Base-by-base conservation (phyloP, 2,329 filamentous ascomycete genomes). In the Thelonectria olida region DNA sequence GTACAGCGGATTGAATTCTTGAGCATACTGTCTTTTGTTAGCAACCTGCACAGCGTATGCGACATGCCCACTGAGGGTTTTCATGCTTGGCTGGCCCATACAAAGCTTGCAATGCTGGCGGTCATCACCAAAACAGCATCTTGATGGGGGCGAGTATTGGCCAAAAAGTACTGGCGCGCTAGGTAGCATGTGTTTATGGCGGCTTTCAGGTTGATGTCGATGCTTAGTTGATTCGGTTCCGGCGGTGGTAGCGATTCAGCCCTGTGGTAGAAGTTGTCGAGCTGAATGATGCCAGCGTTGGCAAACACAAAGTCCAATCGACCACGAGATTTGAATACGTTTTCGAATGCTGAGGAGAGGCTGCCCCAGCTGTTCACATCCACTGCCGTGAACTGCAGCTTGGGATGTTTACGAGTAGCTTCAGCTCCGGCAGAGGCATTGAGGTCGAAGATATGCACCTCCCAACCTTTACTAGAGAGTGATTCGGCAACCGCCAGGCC, bases 241-340 rank as follows among this genome's bases (percentile, higher is more conserved):
- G 49, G 55, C 7, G 41, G 50, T 67, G 17, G 67, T 38, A 58
- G 19, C 2, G 53, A 41, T n/a, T 58, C 52, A 5, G 51, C 36
- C 19, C 34, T 65, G 23, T 62, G 50, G 54, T 65, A 81, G 68
- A 81, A 81, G 56, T 79, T 79, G 54, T 73, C 66, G 17, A 73
- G 68, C 54, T 82, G 79, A 7, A 81, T 71, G 20, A 82, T 75
- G 1, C 81, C 81, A 1, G 81, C 81, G 55, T 83, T 84, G 15
- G 80, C 81, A 63, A 80, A 84, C 31, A 83, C 80, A 61, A 83
- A 81, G 70, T 83, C 81, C 15, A 84, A 45, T 3, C 75, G 69
- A 13, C 73, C 71, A 9, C 73, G 68, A 3, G 67, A 59, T 5
- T 72, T 62, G 69, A 78, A 82, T 8, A 75, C 69, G 15, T 62